A percentile compares a stretch with the other conserved stretches of the same genome.
Evolutionary conservation across 768 basidiomycete genomes (phyloP).

Genomic region (Calocybe indica): DNA sequence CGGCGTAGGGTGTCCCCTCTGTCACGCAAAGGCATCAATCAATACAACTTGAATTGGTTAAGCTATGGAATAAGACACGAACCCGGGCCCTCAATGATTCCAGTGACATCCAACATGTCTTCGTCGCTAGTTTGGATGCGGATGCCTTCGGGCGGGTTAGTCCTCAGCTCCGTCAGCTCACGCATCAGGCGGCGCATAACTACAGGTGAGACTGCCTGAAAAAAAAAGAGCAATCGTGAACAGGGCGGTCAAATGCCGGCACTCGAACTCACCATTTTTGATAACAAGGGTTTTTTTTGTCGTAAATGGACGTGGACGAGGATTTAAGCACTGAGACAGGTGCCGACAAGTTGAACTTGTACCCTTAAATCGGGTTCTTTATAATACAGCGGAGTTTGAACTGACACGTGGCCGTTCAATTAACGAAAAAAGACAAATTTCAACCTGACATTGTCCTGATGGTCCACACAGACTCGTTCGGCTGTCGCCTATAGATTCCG

Average conservation of each 20-base stretch:
- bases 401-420: too few relatives aligned
- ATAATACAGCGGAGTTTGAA: too few relatives aligned
- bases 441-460: too few relatives aligned
- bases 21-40: conserved; percentile 3
- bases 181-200: conserved; percentile 84
- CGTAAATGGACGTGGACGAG: background rate
- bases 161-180: conserved; percentile 77
- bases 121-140: conserved; percentile 82
- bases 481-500: too few relatives aligned
- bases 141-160: conserved; percentile 87
- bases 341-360: too few relatives aligned
- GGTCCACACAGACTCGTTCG: background rate
- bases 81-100: conserved; percentile 91
- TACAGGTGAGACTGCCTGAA: conserved; percentile 40
- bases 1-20: conserved; percentile 64
- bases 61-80: conserved; percentile 22
- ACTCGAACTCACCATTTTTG: conserved; percentile 10
- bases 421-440: too few relatives aligned
- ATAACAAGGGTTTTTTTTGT: background rate
- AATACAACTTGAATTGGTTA: conserved; percentile 17
- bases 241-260: background rate
- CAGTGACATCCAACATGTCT: conserved; percentile 82
- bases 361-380: too few relatives aligned
- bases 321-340: too few relatives aligned
- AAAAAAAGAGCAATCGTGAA: background rate